Percentiles rank a stretch among this genome's conserved stretches.
phyloP scores from a whole-genome alignment of 345 rosid genomes.

The Eucalyptus microcorys region DNA sequence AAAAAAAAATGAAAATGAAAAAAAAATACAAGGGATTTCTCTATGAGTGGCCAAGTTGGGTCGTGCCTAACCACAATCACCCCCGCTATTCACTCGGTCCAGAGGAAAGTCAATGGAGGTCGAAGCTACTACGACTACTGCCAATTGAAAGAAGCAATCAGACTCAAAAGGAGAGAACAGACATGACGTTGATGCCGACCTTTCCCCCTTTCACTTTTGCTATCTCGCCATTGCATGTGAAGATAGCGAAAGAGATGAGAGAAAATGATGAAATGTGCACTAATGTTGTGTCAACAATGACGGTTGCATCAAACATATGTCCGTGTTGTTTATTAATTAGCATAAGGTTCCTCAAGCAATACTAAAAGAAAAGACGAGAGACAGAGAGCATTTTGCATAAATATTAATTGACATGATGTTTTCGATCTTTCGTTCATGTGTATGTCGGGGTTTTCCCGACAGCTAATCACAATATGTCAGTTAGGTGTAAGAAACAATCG shows the following conservation, averaged over 20 bases:
- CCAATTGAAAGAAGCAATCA: not conserved
- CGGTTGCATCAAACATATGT: not conserved
- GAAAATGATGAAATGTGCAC: not conserved
- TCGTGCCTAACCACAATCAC: not conserved
- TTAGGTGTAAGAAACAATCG: not conserved
- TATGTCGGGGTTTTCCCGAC: not conserved
- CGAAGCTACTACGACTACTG: not conserved
- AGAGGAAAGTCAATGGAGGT: not conserved
- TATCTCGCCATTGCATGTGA: not conserved
- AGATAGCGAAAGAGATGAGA: not conserved
- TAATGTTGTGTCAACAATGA: not conserved
- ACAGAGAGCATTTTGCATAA: not conserved
- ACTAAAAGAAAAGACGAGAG: not conserved
- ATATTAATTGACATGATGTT: not conserved
- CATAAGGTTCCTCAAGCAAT: not conserved
- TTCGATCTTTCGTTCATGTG: rapidly evolving
- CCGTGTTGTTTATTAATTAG: not conserved
- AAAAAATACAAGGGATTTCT: not conserved
- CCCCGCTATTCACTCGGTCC: not conserved
- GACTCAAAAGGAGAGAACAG: not conserved
- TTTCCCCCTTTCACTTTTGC: not conserved
- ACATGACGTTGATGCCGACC: not conserved
- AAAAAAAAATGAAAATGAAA: not conserved
- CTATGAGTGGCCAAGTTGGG: not conserved
- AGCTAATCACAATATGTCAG: not conserved